Conservation (phyloP, 345 rosid genomes). For the Euphorbia peplus region DNA sequence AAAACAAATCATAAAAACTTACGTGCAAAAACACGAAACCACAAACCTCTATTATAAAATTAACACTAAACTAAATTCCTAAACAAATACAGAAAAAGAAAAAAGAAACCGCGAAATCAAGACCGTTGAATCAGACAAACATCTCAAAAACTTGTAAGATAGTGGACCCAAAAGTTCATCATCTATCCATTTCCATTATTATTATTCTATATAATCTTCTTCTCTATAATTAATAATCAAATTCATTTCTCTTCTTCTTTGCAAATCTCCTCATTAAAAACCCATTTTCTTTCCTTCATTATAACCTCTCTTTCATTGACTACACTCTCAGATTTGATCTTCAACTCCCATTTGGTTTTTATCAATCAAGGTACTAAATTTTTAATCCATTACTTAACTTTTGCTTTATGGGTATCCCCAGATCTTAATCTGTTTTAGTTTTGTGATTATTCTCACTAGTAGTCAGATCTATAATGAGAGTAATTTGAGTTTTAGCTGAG, state of each 20-base stretch:
- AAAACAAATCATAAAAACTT: too few relatives aligned
- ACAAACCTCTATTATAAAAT: too few relatives aligned
- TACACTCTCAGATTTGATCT: slow-evolving; percentile 13
- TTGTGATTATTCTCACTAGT: not conserved
- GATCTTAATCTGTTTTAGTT: slow-evolving; percentile 10
- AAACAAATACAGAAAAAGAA: not conserved
- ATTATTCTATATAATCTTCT: too few relatives aligned
- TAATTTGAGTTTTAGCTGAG: slow-evolving; percentile 2
- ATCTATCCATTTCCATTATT: not conserved
- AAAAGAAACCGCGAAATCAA: not conserved
- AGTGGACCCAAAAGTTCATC: slow-evolving; percentile 16
- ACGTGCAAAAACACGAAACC: too few relatives aligned
- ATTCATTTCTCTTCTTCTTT: not conserved
- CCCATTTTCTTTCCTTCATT: slow-evolving; percentile 1
- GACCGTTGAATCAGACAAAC: slow-evolving; percentile 21
- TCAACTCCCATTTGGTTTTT: not conserved
- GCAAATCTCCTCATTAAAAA: not conserved
- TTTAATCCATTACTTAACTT: not conserved
- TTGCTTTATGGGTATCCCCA: not conserved
- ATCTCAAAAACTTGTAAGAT: not conserved
- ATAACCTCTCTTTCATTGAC: not conserved
- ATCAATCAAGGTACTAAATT: not conserved
- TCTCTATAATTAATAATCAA: slow-evolving; percentile 8
- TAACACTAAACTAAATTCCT: too few relatives aligned
- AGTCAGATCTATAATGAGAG: not conserved